A percentile compares a stretch with the other conserved stretches of the same genome.
Evolutionary conservation across 164 flowering plant species (phyloP).

Genomic region (Cinnamomum chago): DNA sequence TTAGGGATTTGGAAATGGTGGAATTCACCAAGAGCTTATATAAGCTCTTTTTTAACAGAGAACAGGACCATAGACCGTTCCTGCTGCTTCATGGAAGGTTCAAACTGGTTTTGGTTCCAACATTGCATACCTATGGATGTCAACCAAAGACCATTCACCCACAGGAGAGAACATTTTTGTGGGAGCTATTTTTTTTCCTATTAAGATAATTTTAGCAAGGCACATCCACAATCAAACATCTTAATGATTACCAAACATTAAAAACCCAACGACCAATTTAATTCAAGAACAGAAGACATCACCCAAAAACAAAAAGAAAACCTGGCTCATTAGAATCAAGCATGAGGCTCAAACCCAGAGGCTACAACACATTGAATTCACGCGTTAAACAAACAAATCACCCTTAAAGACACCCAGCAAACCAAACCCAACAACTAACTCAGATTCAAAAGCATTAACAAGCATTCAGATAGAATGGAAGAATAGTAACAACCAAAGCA

Average conservation of each 20-base stretch:
- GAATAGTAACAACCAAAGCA: neutral
- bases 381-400: neutral
- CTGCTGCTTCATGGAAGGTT: neutral
- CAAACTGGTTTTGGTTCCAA: neutral
- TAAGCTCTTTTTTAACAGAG: neutral
- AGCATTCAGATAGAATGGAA: neutral
- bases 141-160: too few relatives aligned
- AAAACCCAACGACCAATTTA: neutral
- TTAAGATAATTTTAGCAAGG: neutral
- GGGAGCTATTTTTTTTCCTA: neutral
- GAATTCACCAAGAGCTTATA: too few relatives aligned
- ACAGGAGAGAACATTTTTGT: too few relatives aligned
- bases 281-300: neutral
- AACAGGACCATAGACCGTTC: neutral
- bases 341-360: neutral
- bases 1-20: too few relatives aligned
- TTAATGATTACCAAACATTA: neutral
- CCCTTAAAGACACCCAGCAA: neutral
- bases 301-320: neutral
- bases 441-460: constrained; percentile 1
- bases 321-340: neutral
- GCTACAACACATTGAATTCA: neutral
- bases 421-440: neutral
- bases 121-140: neutral
- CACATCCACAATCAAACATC: neutral